Conservation (phyloP, 1,139 yeast genomes). For the Geotrichum carabidarum region DNA sequence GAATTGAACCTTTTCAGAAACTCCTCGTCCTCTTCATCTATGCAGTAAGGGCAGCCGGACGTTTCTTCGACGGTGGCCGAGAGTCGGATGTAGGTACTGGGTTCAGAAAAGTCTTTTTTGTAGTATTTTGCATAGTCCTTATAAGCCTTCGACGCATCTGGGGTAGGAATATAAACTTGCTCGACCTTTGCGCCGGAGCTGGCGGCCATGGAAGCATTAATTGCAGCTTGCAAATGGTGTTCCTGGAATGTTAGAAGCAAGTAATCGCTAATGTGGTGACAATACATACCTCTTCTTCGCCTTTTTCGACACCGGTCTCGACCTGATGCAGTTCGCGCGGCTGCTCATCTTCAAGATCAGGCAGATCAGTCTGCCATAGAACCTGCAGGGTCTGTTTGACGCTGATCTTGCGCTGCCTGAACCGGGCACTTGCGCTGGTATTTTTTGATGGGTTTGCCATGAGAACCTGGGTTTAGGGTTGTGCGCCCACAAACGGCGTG, state of each 20-base stretch:
- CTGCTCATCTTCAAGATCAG: conserved; percentile 65
- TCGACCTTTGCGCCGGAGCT: conserved; percentile 50
- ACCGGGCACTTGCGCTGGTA: conserved; percentile 47
- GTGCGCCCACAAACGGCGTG: conserved; percentile 5
- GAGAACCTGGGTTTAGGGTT: conserved; percentile 6
- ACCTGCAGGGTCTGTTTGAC: conserved; percentile 86
- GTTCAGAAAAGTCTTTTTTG: conserved; percentile 60
- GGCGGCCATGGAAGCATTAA: conserved; percentile 62
- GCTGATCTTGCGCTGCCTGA: conserved; percentile 85
- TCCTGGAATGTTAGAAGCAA: conserved; percentile 41
- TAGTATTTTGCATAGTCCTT: conserved; percentile 69
- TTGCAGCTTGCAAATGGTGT: conserved; percentile 89
- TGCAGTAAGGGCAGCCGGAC: conserved; percentile 74
- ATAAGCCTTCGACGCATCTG: conserved; percentile 88
- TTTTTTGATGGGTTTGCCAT: conserved; percentile 2
- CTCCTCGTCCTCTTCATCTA: conserved; percentile 84
- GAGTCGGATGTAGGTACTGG: conserved; percentile 76
- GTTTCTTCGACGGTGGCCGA: conserved; percentile 96
- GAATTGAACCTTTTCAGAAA: conserved; percentile 50
- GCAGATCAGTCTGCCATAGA: conserved; percentile 70
- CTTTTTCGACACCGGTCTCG: conserved; percentile 97
- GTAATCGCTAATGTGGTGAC: background rate
- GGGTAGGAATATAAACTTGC: conserved; percentile 88
- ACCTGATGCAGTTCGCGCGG: conserved; percentile 85
- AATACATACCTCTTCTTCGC: conserved; percentile 65